Conservation (phyloP, 2,329 filamentous ascomycete genomes). For the Diplodia scrobiculata region DNA sequence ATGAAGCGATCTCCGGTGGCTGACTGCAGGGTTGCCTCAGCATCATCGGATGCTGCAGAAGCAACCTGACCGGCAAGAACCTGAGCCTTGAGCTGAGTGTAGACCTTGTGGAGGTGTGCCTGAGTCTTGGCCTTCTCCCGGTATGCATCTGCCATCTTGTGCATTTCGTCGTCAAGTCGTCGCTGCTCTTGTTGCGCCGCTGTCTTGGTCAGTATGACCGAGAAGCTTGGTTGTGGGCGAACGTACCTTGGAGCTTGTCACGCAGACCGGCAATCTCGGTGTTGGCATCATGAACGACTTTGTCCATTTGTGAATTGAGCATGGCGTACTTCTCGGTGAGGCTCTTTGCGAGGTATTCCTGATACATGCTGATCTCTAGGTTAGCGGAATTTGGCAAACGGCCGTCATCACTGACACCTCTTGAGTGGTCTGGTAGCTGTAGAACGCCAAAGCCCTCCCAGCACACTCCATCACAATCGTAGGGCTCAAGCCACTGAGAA, state of each 20-base stretch:
- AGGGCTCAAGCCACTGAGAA: constrained; percentile 80
- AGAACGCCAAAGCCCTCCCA: constrained; percentile 76
- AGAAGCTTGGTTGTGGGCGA: constrained; percentile 9
- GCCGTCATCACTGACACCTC: constrained; percentile 66
- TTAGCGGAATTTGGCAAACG: constrained; percentile 30
- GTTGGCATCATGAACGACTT: constrained; percentile 73
- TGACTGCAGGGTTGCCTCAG: constrained; percentile 36
- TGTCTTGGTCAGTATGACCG: constrained; percentile 35
- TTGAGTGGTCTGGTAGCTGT: constrained; percentile 81
- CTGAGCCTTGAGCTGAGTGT: constrained; percentile 59
- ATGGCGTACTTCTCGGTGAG: constrained; percentile 70
- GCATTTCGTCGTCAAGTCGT: constrained; percentile 67
- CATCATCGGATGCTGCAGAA: constrained; percentile 56
- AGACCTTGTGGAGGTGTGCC: constrained; percentile 65
- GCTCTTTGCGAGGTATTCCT: constrained; percentile 71
- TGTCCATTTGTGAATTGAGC: constrained; percentile 69
- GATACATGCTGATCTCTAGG: constrained; percentile 63
- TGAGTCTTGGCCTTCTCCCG: constrained; percentile 72
- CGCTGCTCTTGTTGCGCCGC: constrained; percentile 65
- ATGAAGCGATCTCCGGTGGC: constrained; percentile 36
- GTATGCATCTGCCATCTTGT: constrained; percentile 67
- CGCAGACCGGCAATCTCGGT: constrained; percentile 68
- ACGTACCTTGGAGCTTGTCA: constrained; percentile 63
- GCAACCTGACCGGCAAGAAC: constrained; percentile 59
- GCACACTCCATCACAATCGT: constrained; percentile 84